phyloP scores from a whole-genome alignment of 495 filamentous ascomycete genomes.

The Lasiosphaeris hirsuta region DNA sequence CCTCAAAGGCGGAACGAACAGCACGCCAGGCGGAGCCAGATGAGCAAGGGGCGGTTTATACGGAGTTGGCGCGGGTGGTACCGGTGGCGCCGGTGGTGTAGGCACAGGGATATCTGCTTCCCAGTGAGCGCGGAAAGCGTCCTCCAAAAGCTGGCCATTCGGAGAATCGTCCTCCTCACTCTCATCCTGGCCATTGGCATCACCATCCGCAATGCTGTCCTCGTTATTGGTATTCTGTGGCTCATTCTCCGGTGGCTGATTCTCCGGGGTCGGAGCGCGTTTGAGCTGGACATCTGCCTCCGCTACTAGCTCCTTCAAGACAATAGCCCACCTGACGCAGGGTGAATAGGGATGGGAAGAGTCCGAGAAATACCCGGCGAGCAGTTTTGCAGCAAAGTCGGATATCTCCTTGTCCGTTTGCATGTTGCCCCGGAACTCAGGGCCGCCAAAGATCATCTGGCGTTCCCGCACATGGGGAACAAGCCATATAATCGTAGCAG shows the following conservation, averaged over 20 bases:
- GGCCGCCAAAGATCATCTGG: conserved; percentile 6
- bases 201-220: neutral
- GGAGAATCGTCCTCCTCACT: conserved; percentile 4
- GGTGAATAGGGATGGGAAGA: conserved; percentile 18
- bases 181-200: neutral
- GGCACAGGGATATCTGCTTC: conserved; percentile 11
- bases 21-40: neutral
- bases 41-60: no score
- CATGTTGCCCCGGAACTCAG: neutral
- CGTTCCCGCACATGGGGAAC: conserved; percentile 21
- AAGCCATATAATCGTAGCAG: conserved; percentile 10
- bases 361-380: neutral
- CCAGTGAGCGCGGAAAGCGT: conserved; percentile 25
- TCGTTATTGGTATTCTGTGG: no score
- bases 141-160: conserved; percentile 17
- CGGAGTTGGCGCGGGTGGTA: neutral
- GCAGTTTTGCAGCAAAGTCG: conserved; percentile 12
- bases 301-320: conserved; percentile 22
- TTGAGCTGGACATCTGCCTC: conserved; percentile 15
- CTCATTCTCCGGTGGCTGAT: neutral
- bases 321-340: conserved; percentile 15
- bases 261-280: neutral
- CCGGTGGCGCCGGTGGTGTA: neutral
- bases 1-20: neutral
- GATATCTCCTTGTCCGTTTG: conserved; percentile 6